phyloP scores from a whole-genome alignment of 179 eudicot genomes.

The Dionaea muscipula region DNA sequence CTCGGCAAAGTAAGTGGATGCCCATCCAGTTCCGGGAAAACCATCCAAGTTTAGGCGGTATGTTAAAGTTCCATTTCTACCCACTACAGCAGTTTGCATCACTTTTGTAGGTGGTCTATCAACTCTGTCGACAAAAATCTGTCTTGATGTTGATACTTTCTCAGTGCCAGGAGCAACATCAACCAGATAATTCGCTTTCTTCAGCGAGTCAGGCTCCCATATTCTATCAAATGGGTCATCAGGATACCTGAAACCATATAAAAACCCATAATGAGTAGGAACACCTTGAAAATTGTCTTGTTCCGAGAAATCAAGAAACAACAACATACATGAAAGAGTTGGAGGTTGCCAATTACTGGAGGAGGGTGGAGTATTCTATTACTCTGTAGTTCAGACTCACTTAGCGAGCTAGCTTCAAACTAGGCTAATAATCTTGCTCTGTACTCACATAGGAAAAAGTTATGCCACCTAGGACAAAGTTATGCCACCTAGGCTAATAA shows the following conservation, averaged over 20 bases:
- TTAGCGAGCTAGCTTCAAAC: no score
- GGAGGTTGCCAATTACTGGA: no score
- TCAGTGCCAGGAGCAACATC: constrained; percentile 94
- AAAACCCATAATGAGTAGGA: neutral
- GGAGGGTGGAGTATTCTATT: no score
- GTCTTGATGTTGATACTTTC: constrained; percentile 56
- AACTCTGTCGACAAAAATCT: constrained; percentile 38
- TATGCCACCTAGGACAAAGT: no score
- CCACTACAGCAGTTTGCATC: constrained; percentile 98
- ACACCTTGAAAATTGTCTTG: no score
- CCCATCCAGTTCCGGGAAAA: constrained; percentile 93
- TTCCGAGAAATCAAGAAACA: no score
- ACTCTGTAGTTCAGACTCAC: no score
- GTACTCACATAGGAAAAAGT: no score
- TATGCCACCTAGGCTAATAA: no score
- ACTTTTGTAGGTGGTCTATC: constrained; percentile 88
- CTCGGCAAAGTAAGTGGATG: constrained; percentile 81
- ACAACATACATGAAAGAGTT: no score
- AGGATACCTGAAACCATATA: constrained; percentile 53
- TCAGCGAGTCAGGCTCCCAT: constrained; percentile 79
- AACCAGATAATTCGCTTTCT: constrained; percentile 82
- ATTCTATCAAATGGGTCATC: constrained; percentile 97
- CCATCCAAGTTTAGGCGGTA: constrained; percentile 91
- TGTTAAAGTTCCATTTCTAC: constrained; percentile 73
- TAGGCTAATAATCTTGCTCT: no score